Evolutionary conservation across 1,139 yeast species (phyloP).

Genomic region (Geotrichum candidum): DNA sequence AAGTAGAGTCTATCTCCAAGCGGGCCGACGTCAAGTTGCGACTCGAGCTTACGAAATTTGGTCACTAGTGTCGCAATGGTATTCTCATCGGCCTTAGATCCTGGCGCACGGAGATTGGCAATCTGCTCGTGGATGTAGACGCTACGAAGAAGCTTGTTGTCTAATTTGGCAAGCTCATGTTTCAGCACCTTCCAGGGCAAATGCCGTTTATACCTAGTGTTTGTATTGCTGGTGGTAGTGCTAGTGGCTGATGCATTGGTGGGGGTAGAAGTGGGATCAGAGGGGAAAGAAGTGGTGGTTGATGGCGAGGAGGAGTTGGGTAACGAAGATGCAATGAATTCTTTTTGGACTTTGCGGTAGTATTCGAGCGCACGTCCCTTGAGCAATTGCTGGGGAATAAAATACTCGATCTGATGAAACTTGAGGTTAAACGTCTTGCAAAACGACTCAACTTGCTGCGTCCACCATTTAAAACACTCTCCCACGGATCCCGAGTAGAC

Average conservation of each 20-base stretch:
- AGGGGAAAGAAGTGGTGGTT: background rate
- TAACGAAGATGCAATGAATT: background rate
- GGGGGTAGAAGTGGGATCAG: background rate
- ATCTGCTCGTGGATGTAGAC: slow-evolving; percentile 16
- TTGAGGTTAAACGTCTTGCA: slow-evolving; percentile 15
- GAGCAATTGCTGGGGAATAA: slow-evolving; percentile 13
- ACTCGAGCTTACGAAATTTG: slow-evolving; percentile 18
- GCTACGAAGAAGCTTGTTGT: slow-evolving; percentile 20
- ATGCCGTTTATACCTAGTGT: slow-evolving; percentile 1
- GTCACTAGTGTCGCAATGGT: slow-evolving; percentile 9
- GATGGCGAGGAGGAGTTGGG: background rate
- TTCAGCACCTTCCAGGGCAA: slow-evolving; percentile 15
- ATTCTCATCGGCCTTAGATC: slow-evolving; percentile 3
- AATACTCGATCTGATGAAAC: slow-evolving; percentile 11
- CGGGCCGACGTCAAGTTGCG: slow-evolving; percentile 22
- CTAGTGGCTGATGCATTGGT: background rate
- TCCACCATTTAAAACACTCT: slow-evolving; percentile 18
- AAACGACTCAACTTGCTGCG: slow-evolving; percentile 17
- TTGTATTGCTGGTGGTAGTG: background rate
- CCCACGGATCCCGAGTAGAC: slow-evolving; percentile 14
- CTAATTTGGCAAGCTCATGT: slow-evolving; percentile 14
- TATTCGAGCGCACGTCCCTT: slow-evolving; percentile 14
- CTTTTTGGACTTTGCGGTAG: slow-evolving; percentile 8
- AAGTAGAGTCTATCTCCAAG: slow-evolving; percentile 21
- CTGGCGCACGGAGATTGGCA: background rate